Conservation (phyloP, 495 filamentous ascomycete species). For the Friedmanniomyces simplex region DNA sequence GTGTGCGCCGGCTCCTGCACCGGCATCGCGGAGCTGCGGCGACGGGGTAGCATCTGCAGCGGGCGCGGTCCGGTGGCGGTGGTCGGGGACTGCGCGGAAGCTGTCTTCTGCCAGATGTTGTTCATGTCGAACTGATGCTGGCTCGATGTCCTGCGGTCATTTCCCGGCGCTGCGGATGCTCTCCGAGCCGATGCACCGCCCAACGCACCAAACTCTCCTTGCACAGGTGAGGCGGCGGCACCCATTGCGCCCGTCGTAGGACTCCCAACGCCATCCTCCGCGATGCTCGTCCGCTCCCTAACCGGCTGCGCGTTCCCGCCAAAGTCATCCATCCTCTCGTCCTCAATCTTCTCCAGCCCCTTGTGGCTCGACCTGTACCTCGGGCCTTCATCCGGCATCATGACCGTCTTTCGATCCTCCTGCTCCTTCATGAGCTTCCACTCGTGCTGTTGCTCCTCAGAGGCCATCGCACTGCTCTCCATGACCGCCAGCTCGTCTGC, state of each 20-base stretch:
- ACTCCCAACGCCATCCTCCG: slow-evolving; percentile 11
- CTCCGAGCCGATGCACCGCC: neutral
- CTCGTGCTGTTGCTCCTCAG: slow-evolving; percentile 74
- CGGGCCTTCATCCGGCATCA: slow-evolving; percentile 63
- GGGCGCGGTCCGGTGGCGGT: slow-evolving; percentile 28
- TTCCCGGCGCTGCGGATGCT: neutral
- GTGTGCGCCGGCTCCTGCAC: too few relatives aligned
- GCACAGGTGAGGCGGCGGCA: neutral
- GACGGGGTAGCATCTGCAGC: slow-evolving; percentile 33
- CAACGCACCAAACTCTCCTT: neutral
- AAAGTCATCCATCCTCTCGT: slow-evolving; percentile 37
- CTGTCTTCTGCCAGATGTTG: slow-evolving; percentile 49
- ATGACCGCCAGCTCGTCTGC: slow-evolving; percentile 68
- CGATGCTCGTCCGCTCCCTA: slow-evolving; percentile 13
- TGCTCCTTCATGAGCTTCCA: slow-evolving; percentile 63
- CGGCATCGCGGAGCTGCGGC: slow-evolving; percentile 39
- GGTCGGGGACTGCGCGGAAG: slow-evolving; percentile 38
- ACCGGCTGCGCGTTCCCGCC: slow-evolving; percentile 11
- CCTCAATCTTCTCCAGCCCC: slow-evolving; percentile 81
- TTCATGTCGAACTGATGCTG: slow-evolving; percentile 53
- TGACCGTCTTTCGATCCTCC: slow-evolving; percentile 77
- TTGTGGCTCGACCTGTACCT: slow-evolving; percentile 87
- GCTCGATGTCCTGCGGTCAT: slow-evolving; percentile 4
- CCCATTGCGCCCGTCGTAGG: neutral
- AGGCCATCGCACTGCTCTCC: slow-evolving; percentile 79